Evolutionary conservation across 306 rosid genomes (phyloP), one percentile per base, ranked within the genome.

Genomic region (Cucurbita argyrosperma): DNA sequence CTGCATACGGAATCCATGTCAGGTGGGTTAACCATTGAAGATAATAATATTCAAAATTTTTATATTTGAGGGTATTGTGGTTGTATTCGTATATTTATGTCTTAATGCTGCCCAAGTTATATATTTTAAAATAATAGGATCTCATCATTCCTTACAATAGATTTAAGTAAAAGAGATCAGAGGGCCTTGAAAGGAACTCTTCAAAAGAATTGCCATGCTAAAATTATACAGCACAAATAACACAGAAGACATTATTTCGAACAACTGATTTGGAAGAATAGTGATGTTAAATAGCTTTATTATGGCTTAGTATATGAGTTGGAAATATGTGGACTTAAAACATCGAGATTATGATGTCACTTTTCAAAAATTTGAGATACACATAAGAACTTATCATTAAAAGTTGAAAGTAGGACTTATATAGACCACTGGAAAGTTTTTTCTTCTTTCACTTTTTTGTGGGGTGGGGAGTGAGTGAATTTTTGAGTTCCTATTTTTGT

Each of bases 11-110:
- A 85, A 79, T 80, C 83, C 86, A 47, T 81, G 86, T 86, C 88
- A 85, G 94, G 97, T 81, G 83, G 79, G 90, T 71, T 75, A 68
- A 73, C 26, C 62, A 50, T 59, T 10, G 55, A 47, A 47, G 43
- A 69, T 26, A 12, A 21, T 68, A 0, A 49, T 7, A 10, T 67
- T 19, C 0, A 67, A 6, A 21, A 7, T 8, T 39, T 19, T 71
- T 30, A 71, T 5, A 30, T 45, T 8, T 49, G 38, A 37, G 62
- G 35, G 62, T 51, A 53, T 4, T 71, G 13, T 26, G 16, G n/a
- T 52, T 71, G 45, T 50, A 21, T 68, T 13, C 10, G 1, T 39
- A 30, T 68, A 11, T 6, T 10, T 23, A 56, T 56, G 38, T 21
- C 64, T 13, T 26, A 26, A 12, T 58, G 64, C n/a, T 58, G n/a